Evolutionary conservation across 805 yeast genomes (phyloP).

Genomic region (Starmerella sirachaensis): DNA sequence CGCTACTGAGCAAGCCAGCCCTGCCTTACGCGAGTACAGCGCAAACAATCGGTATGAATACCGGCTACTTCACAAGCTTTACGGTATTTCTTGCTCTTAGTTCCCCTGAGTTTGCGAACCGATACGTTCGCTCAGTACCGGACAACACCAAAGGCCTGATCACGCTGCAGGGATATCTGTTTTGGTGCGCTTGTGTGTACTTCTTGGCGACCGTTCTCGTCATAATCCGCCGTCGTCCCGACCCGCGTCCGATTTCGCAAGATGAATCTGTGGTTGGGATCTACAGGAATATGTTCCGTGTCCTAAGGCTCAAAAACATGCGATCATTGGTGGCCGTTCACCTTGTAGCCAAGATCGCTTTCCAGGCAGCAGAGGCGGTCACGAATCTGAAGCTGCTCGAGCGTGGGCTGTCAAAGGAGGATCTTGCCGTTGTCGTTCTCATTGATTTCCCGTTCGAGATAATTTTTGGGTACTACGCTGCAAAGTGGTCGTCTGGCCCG

Average conservation of each 20-base stretch:
- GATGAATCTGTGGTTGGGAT: conserved; percentile 24
- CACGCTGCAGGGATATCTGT: conserved; percentile 61
- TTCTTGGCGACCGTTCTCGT: conserved; percentile 53
- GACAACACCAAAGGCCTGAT: conserved; percentile 47
- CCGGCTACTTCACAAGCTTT: conserved; percentile 84
- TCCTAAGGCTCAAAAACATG: conserved; percentile 47
- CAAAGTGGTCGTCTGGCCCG: conserved; percentile 77
- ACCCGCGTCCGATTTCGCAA: conserved; percentile 31
- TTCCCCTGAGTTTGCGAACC: conserved; percentile 86
- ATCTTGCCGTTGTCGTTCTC: conserved; percentile 78
- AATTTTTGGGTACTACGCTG: conserved; percentile 89
- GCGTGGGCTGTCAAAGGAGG: conserved; percentile 86
- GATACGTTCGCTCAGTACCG: conserved; percentile 57
- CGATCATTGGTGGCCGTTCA: conserved; percentile 64
- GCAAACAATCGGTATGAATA: conserved; percentile 86
- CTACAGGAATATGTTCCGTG: conserved; percentile 29
- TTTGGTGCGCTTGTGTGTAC: conserved; percentile 65
- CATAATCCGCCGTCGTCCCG: conserved; percentile 54
- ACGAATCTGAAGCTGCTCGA: conserved; percentile 85
- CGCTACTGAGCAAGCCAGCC: conserved; percentile 64
- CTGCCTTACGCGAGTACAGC: conserved; percentile 93
- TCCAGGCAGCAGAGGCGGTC: conserved; percentile 92
- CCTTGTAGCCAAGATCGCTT: conserved; percentile 74
- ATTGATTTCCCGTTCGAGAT: conserved; percentile 95
- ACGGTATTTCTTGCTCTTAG: conserved; percentile 84